Base-by-base conservation (phyloP, 441 rosid species). In the Lepidium campestre region DNA sequence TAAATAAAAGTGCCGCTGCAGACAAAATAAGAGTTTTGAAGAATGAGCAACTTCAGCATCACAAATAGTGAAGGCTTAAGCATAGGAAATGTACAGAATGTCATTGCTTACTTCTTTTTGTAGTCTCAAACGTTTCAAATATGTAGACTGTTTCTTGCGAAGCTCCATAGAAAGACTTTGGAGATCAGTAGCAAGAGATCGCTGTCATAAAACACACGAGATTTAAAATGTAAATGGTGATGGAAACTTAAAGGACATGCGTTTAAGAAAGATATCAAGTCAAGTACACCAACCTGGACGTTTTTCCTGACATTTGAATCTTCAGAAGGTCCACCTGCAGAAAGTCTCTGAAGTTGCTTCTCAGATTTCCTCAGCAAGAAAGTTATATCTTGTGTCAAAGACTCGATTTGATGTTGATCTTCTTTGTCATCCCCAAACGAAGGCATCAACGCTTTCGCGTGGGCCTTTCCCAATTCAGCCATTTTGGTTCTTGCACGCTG, bases 161-260 rank as follows among this genome's bases (percentile, higher is more conserved):
- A 94, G 88, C 79, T 94, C 98, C 91, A 82, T 85, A 5, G 98
- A 94, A 14, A 94, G 96, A 57, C 71, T 72, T 76, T 89, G 98
- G 32, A 94, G 98, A 82, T 91, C 97, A 45, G 96, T 94, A 50
- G 99, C 99, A 69, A 91, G 90, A 52, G 96, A 91, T 8, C 94
- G 80, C 98, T 94, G 85, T 79, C 14, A 70, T 2, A 36, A 17
- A 45, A 48, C 31, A 67, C 59, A 53, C 7, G 9, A n/a, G 25
- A 32, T 6, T 32, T 13, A 19, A 62, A 10, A 11, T 8, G 50
- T 6, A 50, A 37, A 57, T 9, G 1, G 13, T 47, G 32, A 22
- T 11, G 2, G 3, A 29, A 19, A 52, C 15, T n/a, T 6, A 56
- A 57, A 32, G 35, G 15, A 41, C 2, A 11, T 23, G 1, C 22